Base-by-base conservation (phyloP, 805 yeast species). In the Yarrowia divulgata region DNA sequence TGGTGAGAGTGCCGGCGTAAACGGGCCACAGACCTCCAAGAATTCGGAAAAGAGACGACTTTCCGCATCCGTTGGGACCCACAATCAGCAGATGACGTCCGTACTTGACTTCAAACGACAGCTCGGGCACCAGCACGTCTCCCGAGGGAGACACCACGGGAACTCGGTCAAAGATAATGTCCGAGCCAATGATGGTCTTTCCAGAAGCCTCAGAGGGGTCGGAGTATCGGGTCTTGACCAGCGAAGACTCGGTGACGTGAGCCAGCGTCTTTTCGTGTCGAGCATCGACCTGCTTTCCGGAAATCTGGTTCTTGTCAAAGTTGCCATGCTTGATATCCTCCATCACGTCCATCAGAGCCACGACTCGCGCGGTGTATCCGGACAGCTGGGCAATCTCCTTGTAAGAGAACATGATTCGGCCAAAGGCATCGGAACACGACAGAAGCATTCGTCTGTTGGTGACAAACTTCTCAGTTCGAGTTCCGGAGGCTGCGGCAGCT, bases 51-150 rank as follows among this genome's bases (percentile, higher is more conserved):
- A 93, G 81, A 0, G 98, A 93, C 0, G 97, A 93, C 79, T 93
- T 93, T 35, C 98, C 98, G 72, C 97, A 90, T 0, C 98, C 98
- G 76, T 93, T 93, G 14, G 98, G 98, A 0, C 98, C 98, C 10
- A 94, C 93, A 76, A 93, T 93, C 67, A 93, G 82, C 64, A 93
- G 81, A 78, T 93, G 95, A 66, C 93, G 88, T 43, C 97, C 97
- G 42, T 86, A 89, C 71, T 88, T 85, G 68, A 93, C 85, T 64
- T 88, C 84, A 77, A 93, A 93, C 35, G 86, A 82, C 73, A 93
- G 82, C 46, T 86, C 84, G 54, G 85, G 82, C 29, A 90, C 88
- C 57, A 93, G 81, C 0, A 88, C 83, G 54, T 90, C 93, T 69
- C 91, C 89, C 4, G 89, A 88, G 0, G 98, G 98, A 0, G 97